Base-by-base conservation (phyloP, 768 basidiomycete species). In the Galerina sulciceps region DNA sequence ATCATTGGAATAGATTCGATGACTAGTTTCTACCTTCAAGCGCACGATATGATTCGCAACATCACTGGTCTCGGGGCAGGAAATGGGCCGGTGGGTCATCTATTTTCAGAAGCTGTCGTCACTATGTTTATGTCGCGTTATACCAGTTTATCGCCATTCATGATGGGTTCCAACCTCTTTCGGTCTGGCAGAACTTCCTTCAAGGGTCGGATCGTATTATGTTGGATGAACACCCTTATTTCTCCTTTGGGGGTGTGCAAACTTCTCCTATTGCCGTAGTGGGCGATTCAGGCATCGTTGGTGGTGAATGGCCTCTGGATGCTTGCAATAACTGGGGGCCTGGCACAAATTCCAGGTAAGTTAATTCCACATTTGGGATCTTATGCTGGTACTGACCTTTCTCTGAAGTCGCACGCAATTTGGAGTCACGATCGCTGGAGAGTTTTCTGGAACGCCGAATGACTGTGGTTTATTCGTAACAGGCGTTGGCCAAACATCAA, bases 11-110 rank as follows among this genome's bases (percentile, higher is more conserved):
- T 73, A 57, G 74, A 81, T 38, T 71, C 77, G 36, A 67, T 91
- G 11, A 79, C 81, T 14, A 75, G 81, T 50, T 92, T 90, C 76
- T 81, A 87, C 76, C 72, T 86, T 58, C 63, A 79, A 51, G 76
- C 87, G 63, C 83, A 85, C 71, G 67, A 82, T 49, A 82, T 85
- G 76, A 84, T 91, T 52, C 81, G 90, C 23, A 71, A 74, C 36
- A 85, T 91, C 65, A 93, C 91, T 11, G 93, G 93, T 10, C 70
- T 79, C 40, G 93, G 93, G 1, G 84, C 79, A 41, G 91, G 90
- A 69, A 85, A 79, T 71, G 89, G 76, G 68, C 87, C 72, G 8
- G 73, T 75, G 42, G 35, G 70, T 58, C 9, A 36, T 6, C 15
- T 10, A 50, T 15, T 35, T 47, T 34, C 17, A 38, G 8, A 35